Evolutionary conservation across 2,329 filamentous ascomycete genomes (phyloP).

Genomic region (Apiospora aurea): DNA sequence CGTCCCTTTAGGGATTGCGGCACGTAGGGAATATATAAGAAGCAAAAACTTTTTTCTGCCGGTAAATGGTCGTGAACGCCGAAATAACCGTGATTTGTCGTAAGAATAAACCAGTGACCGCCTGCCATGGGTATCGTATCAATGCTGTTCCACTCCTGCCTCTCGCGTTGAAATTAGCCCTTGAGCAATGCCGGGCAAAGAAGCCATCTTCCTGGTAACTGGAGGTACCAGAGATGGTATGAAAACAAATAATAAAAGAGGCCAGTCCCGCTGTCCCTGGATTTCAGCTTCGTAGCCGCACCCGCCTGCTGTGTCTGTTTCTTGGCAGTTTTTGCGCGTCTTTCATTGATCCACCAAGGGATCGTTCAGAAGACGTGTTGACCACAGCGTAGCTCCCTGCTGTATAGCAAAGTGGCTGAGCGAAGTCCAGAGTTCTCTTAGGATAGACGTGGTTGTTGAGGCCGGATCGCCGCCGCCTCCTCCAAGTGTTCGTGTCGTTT

Average conservation of each 20-base stretch:
- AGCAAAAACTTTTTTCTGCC: conserved; percentile 21
- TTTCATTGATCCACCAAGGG: not conserved
- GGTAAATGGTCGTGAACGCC: conserved; percentile 16
- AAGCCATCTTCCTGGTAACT: not conserved
- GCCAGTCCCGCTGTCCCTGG: not conserved
- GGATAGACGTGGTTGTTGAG: not conserved
- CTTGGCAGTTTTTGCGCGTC: not conserved
- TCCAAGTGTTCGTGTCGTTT: not conserved
- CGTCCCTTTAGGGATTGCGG: conserved; percentile 26
- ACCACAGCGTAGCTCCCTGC: not conserved
- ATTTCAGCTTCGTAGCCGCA: not conserved
- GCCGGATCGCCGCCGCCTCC: not conserved
- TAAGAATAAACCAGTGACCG: conserved; percentile 22
- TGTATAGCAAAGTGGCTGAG: not conserved
- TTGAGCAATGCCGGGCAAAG: not conserved
- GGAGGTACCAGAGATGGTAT: not conserved
- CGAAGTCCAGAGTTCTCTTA: not conserved
- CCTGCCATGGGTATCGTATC: conserved; percentile 24
- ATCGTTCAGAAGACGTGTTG: too few species aligned
- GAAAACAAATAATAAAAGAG: conserved; percentile 10
- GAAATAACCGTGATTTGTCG: conserved; percentile 19
- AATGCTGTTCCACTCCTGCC: conserved; percentile 3
- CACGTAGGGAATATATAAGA: conserved; percentile 1
- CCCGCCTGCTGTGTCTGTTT: not conserved
- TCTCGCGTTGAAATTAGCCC: not conserved